Percentiles rank a stretch among this genome's conserved stretches.
Evolutionary conservation across 768 basidiomycete species (phyloP).

Genomic region (Asterophora lycoperdoides): DNA sequence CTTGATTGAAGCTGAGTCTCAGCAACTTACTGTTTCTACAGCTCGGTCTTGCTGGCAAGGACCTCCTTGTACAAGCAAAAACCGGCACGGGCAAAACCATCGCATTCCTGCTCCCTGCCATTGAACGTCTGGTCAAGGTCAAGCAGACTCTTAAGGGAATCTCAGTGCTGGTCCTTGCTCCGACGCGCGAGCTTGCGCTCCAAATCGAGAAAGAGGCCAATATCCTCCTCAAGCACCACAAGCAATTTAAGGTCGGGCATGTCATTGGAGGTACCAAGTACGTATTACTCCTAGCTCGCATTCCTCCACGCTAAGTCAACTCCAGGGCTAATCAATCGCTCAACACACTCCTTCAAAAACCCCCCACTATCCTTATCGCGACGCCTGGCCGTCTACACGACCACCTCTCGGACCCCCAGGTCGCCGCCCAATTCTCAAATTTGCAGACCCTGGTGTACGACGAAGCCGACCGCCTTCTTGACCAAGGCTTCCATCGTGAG

Average conservation of each 20-base stretch:
- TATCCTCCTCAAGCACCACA: conserved; percentile 36
- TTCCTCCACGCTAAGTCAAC: background rate
- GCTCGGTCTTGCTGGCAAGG: conserved; percentile 38
- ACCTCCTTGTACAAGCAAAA: conserved; percentile 49
- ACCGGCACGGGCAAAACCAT: conserved; percentile 54
- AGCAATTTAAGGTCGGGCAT: conserved; percentile 35
- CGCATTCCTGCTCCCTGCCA: conserved; percentile 69
- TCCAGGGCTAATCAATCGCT: conserved; percentile 1
- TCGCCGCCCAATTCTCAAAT: conserved; percentile 23
- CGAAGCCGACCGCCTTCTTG: conserved; percentile 72
- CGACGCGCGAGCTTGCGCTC: conserved; percentile 70
- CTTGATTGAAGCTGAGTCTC: background rate
- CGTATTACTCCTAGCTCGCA: background rate
- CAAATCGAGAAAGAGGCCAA: conserved; percentile 67
- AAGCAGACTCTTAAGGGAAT: conserved; percentile 25
- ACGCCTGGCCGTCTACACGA: conserved; percentile 77
- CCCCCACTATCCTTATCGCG: conserved; percentile 58
- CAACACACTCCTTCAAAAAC: conserved; percentile 22
- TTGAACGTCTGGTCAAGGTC: conserved; percentile 57
- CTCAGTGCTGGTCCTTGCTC: conserved; percentile 64
- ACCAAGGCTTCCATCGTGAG: conserved; percentile 67
- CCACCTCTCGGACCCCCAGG: conserved; percentile 44
- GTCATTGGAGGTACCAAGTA: conserved; percentile 58
- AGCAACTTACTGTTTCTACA: conserved; percentile 12
- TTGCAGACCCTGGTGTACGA: conserved; percentile 56